Evolutionary conservation across 768 basidiomycete genomes (phyloP), one percentile per base, ranked within the genome.

Genomic region (Arthromyces matolae): DNA sequence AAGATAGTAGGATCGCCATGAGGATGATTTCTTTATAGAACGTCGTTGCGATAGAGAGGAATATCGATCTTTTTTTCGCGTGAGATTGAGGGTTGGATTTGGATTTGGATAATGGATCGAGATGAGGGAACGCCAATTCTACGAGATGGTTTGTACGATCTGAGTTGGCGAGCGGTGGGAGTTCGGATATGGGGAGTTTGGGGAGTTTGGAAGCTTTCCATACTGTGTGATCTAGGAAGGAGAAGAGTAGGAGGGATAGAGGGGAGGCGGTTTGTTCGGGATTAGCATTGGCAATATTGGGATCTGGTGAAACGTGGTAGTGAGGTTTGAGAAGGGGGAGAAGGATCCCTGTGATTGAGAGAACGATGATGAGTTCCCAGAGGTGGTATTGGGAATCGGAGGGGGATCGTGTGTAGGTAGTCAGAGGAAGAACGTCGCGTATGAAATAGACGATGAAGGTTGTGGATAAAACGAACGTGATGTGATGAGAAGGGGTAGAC

Each of bases 81-180:
- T n/a, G n/a, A n/a, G n/a, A n/a, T n/a, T n/a, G n/a, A n/a, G n/a
- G n/a, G n/a, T n/a, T 59, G 52, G 49, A 64, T 62, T 55, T 76
- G 73, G 35, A 63, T 28, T 55, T 50, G 5, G 38, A 24, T n/a
- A 35, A 40, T 3, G 52, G 52, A 19, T 50, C 48, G 1, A 53
- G 27, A 25, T 42, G 45, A n/a, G 60, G 60, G 46, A 67, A 68
- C 13, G 51, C 50, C 18, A 36, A 54, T 6, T 36, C 50, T 19
- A 59, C 60, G 8, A 67, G 50, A 46, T 62, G 43, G 18, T 60
- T 44, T 4, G 63, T 59, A 46, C 55, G 42, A 49, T 86, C 84
- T 37, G 77, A 77, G 51, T 86, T 83, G 2, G 80, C 80, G 66
- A 86, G 75, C 4, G 78, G 76, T 12, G 82, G 81, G 20, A 84